phyloP scores from a whole-genome alignment of 2,329 filamentous ascomycete genomes.

The Teratosphaeria nubilosa region DNA sequence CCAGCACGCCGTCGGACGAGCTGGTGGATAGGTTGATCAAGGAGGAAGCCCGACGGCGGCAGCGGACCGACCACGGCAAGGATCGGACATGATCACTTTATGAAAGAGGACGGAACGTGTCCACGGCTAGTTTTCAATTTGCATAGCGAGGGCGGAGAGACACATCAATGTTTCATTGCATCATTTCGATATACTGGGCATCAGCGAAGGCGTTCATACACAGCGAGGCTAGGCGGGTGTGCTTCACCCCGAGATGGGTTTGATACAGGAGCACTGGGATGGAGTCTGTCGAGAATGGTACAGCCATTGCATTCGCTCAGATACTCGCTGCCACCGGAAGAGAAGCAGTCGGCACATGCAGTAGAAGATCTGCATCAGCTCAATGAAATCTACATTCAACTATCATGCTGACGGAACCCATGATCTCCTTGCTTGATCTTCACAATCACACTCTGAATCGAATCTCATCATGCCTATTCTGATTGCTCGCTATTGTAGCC shows the following conservation, averaged over 20 bases:
- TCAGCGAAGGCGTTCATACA: background rate
- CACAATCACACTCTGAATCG: background rate
- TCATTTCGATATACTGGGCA: background rate
- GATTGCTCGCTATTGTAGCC: background rate
- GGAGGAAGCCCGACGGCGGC: conserved; percentile 30
- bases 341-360: background rate
- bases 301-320: background rate
- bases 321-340: background rate
- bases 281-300: background rate
- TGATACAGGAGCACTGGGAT: background rate
- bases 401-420: background rate
- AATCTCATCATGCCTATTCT: background rate
- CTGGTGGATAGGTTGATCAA: conserved; percentile 40
- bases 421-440: background rate
- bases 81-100: background rate
- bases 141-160: background rate
- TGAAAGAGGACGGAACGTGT: background rate
- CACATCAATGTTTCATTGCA: background rate
- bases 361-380: background rate
- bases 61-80: background rate
- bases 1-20: conserved; percentile 22
- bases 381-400: background rate
- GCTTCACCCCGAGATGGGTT: background rate
- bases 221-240: background rate
- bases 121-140: background rate